Evolutionary conservation across 2,329 filamentous ascomycete species (phyloP).

Genomic region (Phaeoacremonium minimum): DNA sequence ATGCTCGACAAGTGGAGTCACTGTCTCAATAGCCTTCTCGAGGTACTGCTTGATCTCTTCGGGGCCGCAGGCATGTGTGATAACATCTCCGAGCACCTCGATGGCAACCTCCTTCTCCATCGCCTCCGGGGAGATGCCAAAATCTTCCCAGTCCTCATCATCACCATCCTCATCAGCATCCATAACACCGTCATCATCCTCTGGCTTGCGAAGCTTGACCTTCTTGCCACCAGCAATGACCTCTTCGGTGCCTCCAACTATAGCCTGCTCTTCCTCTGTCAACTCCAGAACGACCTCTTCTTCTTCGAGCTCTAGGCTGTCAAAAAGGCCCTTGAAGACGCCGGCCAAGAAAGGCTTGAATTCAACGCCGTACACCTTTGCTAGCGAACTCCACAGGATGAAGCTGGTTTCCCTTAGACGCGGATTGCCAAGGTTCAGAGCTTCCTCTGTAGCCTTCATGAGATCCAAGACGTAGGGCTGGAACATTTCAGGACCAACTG

Average conservation of each 20-base stretch:
- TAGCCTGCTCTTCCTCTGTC: constrained; percentile 67
- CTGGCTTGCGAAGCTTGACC: constrained; percentile 68
- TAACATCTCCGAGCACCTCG: constrained; percentile 89
- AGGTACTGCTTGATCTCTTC: constrained; percentile 75
- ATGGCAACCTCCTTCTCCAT: constrained; percentile 97
- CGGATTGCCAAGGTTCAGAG: constrained; percentile 81
- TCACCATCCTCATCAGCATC: constrained; percentile 61
- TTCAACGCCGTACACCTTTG: constrained; percentile 86
- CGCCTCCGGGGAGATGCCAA: constrained; percentile 84
- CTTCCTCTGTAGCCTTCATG: constrained; percentile 91
- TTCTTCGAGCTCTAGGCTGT: constrained; percentile 82
- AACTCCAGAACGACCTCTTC: constrained; percentile 79
- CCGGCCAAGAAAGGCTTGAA: constrained; percentile 75
- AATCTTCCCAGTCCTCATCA: constrained; percentile 76
- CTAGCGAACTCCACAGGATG: constrained; percentile 91
- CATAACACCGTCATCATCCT: constrained; percentile 49
- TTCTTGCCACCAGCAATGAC: constrained; percentile 79
- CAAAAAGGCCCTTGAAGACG: constrained; percentile 75
- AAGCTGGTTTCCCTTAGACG: constrained; percentile 94
- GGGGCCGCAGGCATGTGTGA: constrained; percentile 77
- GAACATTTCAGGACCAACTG: constrained; percentile 82
- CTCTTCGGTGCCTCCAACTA: constrained; percentile 62
- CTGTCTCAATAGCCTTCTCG: constrained; percentile 78
- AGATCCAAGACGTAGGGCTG: constrained; percentile 86
- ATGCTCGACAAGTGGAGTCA: constrained; percentile 80